Conservation (phyloP, 1,284 basidiomycete genomes). For the Cutaneotrichosporon curvatum region DNA sequence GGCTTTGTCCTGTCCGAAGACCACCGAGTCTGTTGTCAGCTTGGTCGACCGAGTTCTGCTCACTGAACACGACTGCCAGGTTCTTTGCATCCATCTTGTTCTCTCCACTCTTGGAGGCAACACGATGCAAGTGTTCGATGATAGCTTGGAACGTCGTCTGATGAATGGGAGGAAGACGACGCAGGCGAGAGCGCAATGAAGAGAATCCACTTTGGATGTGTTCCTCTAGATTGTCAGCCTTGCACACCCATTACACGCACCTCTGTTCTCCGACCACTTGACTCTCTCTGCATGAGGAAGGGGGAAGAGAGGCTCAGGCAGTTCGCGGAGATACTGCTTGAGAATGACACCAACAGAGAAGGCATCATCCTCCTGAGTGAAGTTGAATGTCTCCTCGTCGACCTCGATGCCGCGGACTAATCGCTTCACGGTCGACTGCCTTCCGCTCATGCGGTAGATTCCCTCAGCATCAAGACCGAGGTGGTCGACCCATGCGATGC, state of each 20-base stretch:
- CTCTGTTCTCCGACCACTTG: slow-evolving; percentile 68
- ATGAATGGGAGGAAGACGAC: slow-evolving; percentile 75
- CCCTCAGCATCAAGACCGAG: slow-evolving; percentile 73
- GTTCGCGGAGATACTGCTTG: slow-evolving; percentile 78
- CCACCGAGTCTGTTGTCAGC: slow-evolving; percentile 51
- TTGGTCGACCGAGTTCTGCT: neutral
- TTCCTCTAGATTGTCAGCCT: slow-evolving; percentile 47
- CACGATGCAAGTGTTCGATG: slow-evolving; percentile 78
- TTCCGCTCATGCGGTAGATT: slow-evolving; percentile 55
- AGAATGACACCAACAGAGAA: slow-evolving; percentile 83
- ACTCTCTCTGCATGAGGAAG: slow-evolving; percentile 75
- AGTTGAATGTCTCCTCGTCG: slow-evolving; percentile 76
- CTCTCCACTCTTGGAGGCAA: slow-evolving; percentile 60
- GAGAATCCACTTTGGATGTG: slow-evolving; percentile 66
- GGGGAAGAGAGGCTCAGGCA: slow-evolving; percentile 88
- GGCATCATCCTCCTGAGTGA: slow-evolving; percentile 72
- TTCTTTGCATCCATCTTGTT: slow-evolving; percentile 88
- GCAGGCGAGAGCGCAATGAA: slow-evolving; percentile 69
- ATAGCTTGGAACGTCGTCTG: slow-evolving; percentile 79
- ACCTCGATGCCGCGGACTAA: slow-evolving; percentile 82
- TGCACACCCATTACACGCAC: slow-evolving; percentile 45
- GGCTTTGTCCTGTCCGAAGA: slow-evolving; percentile 83
- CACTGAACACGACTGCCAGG: slow-evolving; percentile 73
- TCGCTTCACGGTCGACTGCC: slow-evolving; percentile 68
- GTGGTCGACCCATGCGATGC: slow-evolving; percentile 74